Evolutionary conservation across 2,329 filamentous ascomycete species (phyloP).

Genomic region (Pseudofabraea citricarpa): DNA sequence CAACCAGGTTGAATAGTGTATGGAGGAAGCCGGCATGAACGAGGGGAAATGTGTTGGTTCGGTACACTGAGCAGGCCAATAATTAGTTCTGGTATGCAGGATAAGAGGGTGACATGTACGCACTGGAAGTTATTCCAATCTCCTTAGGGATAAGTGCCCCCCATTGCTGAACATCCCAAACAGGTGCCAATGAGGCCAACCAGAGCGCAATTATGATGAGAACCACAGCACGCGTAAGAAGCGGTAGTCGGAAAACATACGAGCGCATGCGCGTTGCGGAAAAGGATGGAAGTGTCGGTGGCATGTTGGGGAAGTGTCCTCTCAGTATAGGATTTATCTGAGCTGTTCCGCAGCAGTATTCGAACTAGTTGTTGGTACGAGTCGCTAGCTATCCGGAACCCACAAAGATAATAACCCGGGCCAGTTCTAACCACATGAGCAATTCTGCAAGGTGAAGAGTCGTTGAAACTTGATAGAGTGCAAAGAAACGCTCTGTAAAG

Average conservation of each 20-base stretch:
- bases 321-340: too few species aligned
- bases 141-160: constrained; percentile 74
- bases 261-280: constrained; percentile 71
- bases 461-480: too few species aligned
- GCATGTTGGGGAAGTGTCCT: constrained; percentile 15
- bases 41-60: constrained; percentile 87
- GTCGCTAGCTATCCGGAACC: too few species aligned
- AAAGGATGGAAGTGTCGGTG: constrained; percentile 41
- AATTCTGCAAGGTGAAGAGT: too few species aligned
- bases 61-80: too few species aligned
- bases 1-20: constrained; percentile 71
- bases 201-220: constrained; percentile 64
- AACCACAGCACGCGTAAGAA: constrained; percentile 74
- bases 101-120: constrained; percentile 29
- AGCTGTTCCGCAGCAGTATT: too few species aligned
- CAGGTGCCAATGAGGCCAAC: constrained; percentile 61
- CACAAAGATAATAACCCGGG: too few species aligned
- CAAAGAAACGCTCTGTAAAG: too few species aligned
- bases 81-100: too few species aligned
- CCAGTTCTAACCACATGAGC: too few species aligned
- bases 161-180: constrained; percentile 72
- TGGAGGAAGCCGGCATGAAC: constrained; percentile 82
- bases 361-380: too few species aligned
- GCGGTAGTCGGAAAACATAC: constrained; percentile 78
- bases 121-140: constrained; percentile 67